Evolutionary conservation across 2,329 filamentous ascomycete species (phyloP), one percentile per base, ranked within the genome.

Genomic region (Neospermospora avenae): DNA sequence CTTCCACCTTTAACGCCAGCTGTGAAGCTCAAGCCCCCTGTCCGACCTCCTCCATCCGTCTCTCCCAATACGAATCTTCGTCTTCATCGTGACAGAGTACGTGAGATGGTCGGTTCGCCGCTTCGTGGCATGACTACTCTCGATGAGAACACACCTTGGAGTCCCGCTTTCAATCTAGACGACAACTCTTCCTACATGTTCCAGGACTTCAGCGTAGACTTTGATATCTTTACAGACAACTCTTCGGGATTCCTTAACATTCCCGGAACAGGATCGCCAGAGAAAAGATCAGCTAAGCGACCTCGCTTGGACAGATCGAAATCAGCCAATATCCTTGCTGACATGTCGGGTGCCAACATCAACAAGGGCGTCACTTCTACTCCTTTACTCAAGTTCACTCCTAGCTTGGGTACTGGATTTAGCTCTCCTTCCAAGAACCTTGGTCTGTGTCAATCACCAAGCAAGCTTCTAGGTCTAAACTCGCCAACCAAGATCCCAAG

Each of bases 1-100:
- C 80, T 87, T 4, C 87, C 88, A 24, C 93, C 93, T 3, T 78
- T 96, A 46, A 97, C 93, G 0, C 93, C 93, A 4, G 84, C 89
- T 20, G 84, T 93, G 68, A 91, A 95, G 74, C 88, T 96, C 72
- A 91, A 89, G 77, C 78, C 81, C 22, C 81, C 83, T 1, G 75
- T 77, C 7, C 78, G 76, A 65, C 77, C 78, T 13, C 83, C 83
- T 25, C 81, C 90, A 57, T 96, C 93, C 0, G 88, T 91, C 18
- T 98, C 93, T 14, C 93, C 95, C 1, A 96, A 95, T 72, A 97
- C 93, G 10, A 96, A 96, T 71, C 81, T 98, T 20, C 87, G 88
- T 60, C 86, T 95, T 66, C 95, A 98, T 72, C 89, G 93, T 57
- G 87, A 93, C 70, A 88, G 86, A 66, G 91, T 98, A 64, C 83